These are phyloP conservation scores for Eucalyptus regnans DNA, from an alignment of 345 rosid species.

Conservation along the genomic window DNA sequence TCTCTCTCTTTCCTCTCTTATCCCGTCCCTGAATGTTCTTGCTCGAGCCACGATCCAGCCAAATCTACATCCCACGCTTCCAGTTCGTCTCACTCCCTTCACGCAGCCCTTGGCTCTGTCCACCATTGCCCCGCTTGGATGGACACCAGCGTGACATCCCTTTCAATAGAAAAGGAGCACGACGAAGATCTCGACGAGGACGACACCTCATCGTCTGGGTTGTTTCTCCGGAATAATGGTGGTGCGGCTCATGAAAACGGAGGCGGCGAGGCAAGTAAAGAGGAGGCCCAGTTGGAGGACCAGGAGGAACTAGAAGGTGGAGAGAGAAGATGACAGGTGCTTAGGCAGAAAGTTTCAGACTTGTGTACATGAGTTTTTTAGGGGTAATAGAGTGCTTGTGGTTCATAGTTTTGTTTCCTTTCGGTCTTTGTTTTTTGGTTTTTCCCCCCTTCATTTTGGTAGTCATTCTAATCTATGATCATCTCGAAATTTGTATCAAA, in stretches of 20 bases:
- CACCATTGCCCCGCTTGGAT: constrained; percentile 75
- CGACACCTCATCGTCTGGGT: constrained; percentile 49
- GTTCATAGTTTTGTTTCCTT: background rate
- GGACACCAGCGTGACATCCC: constrained; percentile 20
- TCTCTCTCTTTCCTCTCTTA: constrained; percentile 56
- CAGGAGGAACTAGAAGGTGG: constrained; percentile 83
- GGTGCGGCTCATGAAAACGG: constrained; percentile 24
- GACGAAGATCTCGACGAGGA: constrained; percentile 84
- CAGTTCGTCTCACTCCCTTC: constrained; percentile 8
- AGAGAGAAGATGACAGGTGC: constrained; percentile 13
- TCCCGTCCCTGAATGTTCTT: constrained; percentile 90
- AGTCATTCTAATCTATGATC: background rate
- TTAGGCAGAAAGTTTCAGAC: background rate
- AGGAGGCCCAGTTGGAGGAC: constrained; percentile 83
- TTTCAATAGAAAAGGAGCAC: constrained; percentile 45
- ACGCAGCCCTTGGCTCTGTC: constrained; percentile 35
- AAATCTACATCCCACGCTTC: constrained; percentile 15
- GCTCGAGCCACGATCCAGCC: constrained; percentile 14
- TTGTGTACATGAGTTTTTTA: background rate
- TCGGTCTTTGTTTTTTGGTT: background rate
- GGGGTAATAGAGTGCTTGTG: background rate
- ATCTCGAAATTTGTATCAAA: background rate
- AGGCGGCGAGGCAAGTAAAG: constrained; percentile 49
- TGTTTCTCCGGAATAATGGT: constrained; percentile 34
- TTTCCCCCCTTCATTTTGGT: background rate